Base-by-base conservation (phyloP, 352 stramenopile species). In the Pythium sp. region DNA sequence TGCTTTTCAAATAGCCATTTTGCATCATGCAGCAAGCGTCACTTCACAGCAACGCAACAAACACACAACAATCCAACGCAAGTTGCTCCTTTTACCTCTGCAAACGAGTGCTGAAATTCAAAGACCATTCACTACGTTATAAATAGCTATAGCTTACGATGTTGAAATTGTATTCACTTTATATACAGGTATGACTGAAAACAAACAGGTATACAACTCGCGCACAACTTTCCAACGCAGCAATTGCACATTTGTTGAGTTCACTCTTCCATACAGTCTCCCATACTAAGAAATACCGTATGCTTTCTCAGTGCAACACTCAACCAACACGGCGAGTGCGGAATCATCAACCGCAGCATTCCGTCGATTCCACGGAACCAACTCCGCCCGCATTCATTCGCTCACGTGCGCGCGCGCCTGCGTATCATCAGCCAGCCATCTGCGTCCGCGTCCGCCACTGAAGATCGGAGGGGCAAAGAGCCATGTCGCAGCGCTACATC, bases 401-500 rank as follows among this genome's bases (percentile, higher is more conserved):
- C 5, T 51, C 43, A 47, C 41, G 14, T 8, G 41, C 34, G 9
- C 34, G 8, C 34, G 6, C 20, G 26, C 32, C 4, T 14, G 20
- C n/a, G 3, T 14, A 8, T 30, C 32, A 36, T 15, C 56, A 34
- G 18, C 28, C 30, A 54, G 43, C 34, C 14, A 58, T 32, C 36
- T 24, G 41, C 47, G 57, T 38, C 26, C 18, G 24, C 26, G 12
- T 47, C 22, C 47, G 34, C 22, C 58, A 26, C 43, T 51, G 18
- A 58, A 26, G 20, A 43, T 49, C 34, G 15, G 14, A 53, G 30
- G 14, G 20, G n/a, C 8, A 26, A 5, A 30, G 26, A 24, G 55
- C 67, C 22, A 83, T 83, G 76, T 77, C 73, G n/a, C 76, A 80
- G 61, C 68, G 72, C 57, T 83, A 83, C 67, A 77, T 83, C 68